Conservation (phyloP, 306 rosid genomes). For the Vigna trinervia region DNA sequence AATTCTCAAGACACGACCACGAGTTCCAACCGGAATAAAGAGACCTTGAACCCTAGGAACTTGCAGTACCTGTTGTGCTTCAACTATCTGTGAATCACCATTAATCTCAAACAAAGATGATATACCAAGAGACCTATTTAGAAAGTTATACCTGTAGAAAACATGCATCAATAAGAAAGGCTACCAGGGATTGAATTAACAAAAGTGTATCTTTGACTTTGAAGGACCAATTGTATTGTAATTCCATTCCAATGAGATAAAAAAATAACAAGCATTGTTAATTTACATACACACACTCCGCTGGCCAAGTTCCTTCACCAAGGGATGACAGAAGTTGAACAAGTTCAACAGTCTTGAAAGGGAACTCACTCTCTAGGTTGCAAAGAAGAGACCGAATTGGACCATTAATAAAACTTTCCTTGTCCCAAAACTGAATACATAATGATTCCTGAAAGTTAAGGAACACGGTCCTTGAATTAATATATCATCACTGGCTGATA, state of each 20-base stretch:
- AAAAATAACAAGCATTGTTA: conserved; percentile 36
- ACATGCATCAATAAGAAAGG: conserved; percentile 40
- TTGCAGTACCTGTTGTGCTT: conserved; percentile 60
- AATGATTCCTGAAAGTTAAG: conserved; percentile 82
- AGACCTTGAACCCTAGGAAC: conserved; percentile 88
- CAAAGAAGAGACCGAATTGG: conserved; percentile 86
- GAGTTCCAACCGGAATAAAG: conserved; percentile 75
- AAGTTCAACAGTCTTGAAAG: conserved; percentile 72
- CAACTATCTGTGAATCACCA: conserved; percentile 56
- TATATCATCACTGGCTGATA: conserved; percentile 41
- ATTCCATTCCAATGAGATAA: conserved; percentile 39
- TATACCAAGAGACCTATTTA: conserved; percentile 81
- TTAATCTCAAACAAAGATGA: conserved; percentile 77
- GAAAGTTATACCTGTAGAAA: conserved; percentile 80
- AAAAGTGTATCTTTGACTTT: conserved; percentile 17
- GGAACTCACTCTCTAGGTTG: conserved; percentile 87
- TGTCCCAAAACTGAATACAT: conserved; percentile 96
- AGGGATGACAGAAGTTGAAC: conserved; percentile 85
- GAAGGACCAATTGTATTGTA: conserved; percentile 23
- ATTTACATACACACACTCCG: conserved; percentile 90
- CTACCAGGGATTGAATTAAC: conserved; percentile 22
- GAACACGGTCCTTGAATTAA: conserved; percentile 37
- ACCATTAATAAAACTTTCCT: conserved; percentile 83
- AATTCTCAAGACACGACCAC: conserved; percentile 75
- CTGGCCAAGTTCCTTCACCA: conserved; percentile 93